These are phyloP conservation scores for Nothopassalora personata DNA, from an alignment of 2,329 filamentous ascomycete genomes.

Conservation along the genomic window DNA sequence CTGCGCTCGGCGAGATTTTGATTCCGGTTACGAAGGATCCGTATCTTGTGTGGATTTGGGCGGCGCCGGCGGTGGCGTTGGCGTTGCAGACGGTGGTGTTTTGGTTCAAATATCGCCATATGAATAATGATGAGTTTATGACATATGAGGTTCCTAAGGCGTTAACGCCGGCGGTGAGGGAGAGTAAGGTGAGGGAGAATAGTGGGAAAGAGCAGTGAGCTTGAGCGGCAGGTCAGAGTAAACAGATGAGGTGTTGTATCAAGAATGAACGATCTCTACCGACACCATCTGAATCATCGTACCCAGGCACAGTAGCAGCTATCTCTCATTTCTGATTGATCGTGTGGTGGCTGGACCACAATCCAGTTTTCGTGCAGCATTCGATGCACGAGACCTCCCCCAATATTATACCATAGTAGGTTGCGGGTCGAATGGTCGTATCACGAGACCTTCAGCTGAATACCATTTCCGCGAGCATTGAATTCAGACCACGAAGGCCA, in stretches of 20 bases:
- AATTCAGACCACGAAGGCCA: no score
- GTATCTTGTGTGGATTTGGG: slow-evolving; percentile 40
- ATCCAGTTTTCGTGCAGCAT: no score
- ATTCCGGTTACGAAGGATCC: slow-evolving; percentile 44
- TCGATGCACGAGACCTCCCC: no score
- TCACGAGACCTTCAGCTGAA: no score
- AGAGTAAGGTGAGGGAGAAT: background rate
- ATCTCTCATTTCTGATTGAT: no score
- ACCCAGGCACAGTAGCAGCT: no score
- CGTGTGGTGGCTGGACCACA: no score
- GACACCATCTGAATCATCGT: no score
- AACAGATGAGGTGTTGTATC: background rate
- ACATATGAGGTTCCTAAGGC: slow-evolving; percentile 9
- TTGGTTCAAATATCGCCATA: slow-evolving; percentile 41
- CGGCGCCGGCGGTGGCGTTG: slow-evolving; percentile 37
- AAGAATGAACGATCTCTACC: background rate
- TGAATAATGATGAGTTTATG: slow-evolving; percentile 33
- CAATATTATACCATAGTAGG: no score
- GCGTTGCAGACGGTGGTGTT: slow-evolving; percentile 46
- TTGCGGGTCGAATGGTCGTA: no score
- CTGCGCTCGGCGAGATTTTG: slow-evolving; percentile 40
- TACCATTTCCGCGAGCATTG: no score
- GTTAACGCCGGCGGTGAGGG: background rate
- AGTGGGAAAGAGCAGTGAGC: background rate
- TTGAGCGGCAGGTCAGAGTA: background rate